Evolutionary conservation across 2,329 filamentous ascomycete genomes (phyloP), one percentile per base, ranked within the genome.

Genomic region (Pestalotiopsis sp.): DNA sequence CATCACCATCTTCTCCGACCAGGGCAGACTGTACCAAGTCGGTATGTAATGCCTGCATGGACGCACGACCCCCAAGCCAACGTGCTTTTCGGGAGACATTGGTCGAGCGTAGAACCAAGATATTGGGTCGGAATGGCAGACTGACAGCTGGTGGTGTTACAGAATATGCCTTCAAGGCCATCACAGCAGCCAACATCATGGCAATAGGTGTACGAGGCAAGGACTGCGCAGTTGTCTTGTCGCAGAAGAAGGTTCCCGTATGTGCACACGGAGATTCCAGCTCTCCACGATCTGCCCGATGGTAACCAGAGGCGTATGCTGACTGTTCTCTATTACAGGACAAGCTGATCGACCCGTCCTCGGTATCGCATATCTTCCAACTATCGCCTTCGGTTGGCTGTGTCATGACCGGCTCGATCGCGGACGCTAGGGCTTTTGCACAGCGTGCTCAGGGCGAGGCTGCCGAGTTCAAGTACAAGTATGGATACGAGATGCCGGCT

Each of bases 81-180:
- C 17, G 17, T 40, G 31, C 27, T 17, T 12, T 6, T 20, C 25
- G n/a, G 14, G 20, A 36, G n/a, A 36, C 20, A 40, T 20, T 40
- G 59, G 59, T 20, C 11, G 59, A n/a, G n/a, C 27, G 36, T 14
- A 20, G 13, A 62, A 11, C 17, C 31, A 31, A 12, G 20, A 11
- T 4, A 38, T 36, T 3, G 20, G 59, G 31, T 20, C 27, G 23
- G 59, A 40, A 40, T 20, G 27, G 31, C 17, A 62, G n/a, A 17
- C 59, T 62, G 59, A 62, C 59, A 14, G 59, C 13, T n/a, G 14
- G 38, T 41, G 9, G 36, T 38, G 14, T 38, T 20, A 49, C 80
- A 98, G 96, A 99, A 89, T 99, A 99, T 95, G 96, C 96, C 77
- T 99, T 99, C 91, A 99, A 99, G 87, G 96, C 96, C 69, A 99